These are phyloP conservation scores for Syncephalastrum sp. DNA, from an alignment of 371 early-diverging fungal species.

Conservation along the genomic window DNA sequence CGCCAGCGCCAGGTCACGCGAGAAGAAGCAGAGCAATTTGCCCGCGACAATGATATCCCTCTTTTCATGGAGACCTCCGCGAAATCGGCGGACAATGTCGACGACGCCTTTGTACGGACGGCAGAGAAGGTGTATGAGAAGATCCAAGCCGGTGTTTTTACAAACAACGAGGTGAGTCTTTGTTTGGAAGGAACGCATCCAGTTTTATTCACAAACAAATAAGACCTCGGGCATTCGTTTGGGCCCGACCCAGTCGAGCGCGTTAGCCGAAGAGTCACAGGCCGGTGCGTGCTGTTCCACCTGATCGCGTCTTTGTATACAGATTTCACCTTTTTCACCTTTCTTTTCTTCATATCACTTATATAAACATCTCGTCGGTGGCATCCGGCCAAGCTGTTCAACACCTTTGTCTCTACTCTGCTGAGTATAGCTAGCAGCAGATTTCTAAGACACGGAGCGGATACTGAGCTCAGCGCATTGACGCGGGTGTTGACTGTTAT, in stretches of 20 bases:
- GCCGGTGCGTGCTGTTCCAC: slow-evolving; percentile 28
- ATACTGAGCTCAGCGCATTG: too few species aligned
- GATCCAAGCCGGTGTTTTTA: slow-evolving; percentile 76
- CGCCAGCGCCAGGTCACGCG: slow-evolving; percentile 75
- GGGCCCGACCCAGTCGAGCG: slow-evolving; percentile 40
- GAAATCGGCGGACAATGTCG: slow-evolving; percentile 91
- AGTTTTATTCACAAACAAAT: slow-evolving; percentile 5
- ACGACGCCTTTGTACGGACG: slow-evolving; percentile 76
- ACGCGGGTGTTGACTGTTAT: too few species aligned
- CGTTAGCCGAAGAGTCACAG: slow-evolving; percentile 43
- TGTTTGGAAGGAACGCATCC: slow-evolving; percentile 3
- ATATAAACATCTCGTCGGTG: too few species aligned
- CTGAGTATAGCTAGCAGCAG: too few species aligned
- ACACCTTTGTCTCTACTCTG: too few species aligned
- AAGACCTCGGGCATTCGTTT: slow-evolving; percentile 58
- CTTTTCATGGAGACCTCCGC: slow-evolving; percentile 94
- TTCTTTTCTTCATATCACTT: too few species aligned
- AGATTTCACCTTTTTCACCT: too few species aligned
- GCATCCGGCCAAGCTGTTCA: too few species aligned
- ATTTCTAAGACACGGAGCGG: too few species aligned
- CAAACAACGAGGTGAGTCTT: slow-evolving; percentile 65
- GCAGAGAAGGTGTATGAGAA: slow-evolving; percentile 83
- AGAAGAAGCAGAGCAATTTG: slow-evolving; percentile 91
- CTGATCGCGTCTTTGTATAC: too few species aligned
- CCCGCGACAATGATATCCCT: slow-evolving; percentile 76